Conservation (phyloP, 495 filamentous ascomycete species). For the Gamarada debralockiae region DNA sequence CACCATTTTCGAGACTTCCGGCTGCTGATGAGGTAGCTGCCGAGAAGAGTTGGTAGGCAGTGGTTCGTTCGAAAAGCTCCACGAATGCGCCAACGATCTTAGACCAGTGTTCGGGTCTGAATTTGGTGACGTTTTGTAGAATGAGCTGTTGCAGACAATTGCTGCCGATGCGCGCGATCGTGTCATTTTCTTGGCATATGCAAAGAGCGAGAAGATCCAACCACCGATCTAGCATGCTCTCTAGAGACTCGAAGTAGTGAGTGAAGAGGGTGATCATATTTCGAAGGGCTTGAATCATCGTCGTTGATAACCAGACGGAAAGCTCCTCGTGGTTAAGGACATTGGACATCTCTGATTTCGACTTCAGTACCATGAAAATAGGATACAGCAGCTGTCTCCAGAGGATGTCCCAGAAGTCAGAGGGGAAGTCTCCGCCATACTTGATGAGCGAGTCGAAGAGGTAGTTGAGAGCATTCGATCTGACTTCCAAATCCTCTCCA, state of each 20-base stretch:
- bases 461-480: slow-evolving; percentile 90
- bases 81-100: slow-evolving; percentile 95
- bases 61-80: slow-evolving; percentile 90
- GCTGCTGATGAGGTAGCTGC: slow-evolving; percentile 60
- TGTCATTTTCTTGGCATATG: slow-evolving; percentile 99
- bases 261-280: slow-evolving; percentile 99
- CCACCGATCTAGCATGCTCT: slow-evolving; percentile 96
- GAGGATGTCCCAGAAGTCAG: slow-evolving; percentile 96
- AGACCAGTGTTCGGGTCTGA: slow-evolving; percentile 80
- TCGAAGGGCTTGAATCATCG: slow-evolving; percentile 96
- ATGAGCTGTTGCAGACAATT: slow-evolving; percentile 97
- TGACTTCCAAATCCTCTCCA: slow-evolving; percentile 95
- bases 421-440: slow-evolving; percentile 87
- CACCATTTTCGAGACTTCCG: slow-evolving; percentile 39
- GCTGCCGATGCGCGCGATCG: slow-evolving; percentile 94
- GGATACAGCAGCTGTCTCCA: slow-evolving; percentile 96
- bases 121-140: slow-evolving; percentile 90
- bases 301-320: slow-evolving; percentile 98
- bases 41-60: slow-evolving; percentile 89
- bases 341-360: slow-evolving; percentile 92
- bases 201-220: slow-evolving; percentile 89
- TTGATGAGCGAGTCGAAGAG: slow-evolving; percentile 89
- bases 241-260: slow-evolving; percentile 91
- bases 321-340: slow-evolving; percentile 90
- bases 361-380: slow-evolving; percentile 97